Conservation (phyloP, 306 rosid species). For the Cicer chorassanicum region DNA sequence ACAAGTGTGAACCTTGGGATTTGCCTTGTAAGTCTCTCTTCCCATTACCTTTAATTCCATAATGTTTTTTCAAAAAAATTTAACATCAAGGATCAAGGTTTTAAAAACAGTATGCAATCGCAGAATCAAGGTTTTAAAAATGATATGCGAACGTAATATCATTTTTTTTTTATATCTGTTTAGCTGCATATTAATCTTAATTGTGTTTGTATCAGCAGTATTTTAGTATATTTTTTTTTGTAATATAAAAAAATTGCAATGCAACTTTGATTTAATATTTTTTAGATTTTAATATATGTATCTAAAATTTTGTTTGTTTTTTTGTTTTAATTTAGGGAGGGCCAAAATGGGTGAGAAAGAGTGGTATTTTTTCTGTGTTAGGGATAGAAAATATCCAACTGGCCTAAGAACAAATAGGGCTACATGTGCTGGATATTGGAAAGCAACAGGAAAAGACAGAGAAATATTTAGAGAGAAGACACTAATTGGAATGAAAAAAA, state of each 20-base stretch:
- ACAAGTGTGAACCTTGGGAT: conserved; percentile 94
- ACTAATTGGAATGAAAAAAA: conserved; percentile 90
- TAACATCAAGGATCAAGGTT: background rate
- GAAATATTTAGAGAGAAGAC: conserved; percentile 60
- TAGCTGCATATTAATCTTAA: rapidly evolving
- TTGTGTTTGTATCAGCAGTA: background rate
- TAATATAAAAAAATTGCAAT: background rate
- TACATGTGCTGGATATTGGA: conserved; percentile 87
- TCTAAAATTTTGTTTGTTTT: background rate
- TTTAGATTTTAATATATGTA: background rate
- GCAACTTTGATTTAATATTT: background rate
- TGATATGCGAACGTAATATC: background rate
- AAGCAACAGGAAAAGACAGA: conserved; percentile 93
- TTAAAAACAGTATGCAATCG: background rate
- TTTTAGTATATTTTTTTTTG: background rate
- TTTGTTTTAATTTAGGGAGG: conserved; percentile 51
- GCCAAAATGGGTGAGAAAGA: conserved; percentile 88
- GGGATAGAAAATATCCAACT: conserved; percentile 84
- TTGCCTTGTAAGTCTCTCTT: conserved; percentile 72
- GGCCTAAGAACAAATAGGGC: conserved; percentile 90
- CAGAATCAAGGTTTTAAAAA: background rate
- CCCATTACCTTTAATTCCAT: background rate
- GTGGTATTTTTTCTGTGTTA: conserved; percentile 84
- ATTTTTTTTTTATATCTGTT: background rate
- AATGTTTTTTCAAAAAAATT: background rate